These are phyloP conservation scores for Penicillium robsamsonii DNA, from an alignment of 495 filamentous ascomycete genomes.

Conservation along the genomic window DNA sequence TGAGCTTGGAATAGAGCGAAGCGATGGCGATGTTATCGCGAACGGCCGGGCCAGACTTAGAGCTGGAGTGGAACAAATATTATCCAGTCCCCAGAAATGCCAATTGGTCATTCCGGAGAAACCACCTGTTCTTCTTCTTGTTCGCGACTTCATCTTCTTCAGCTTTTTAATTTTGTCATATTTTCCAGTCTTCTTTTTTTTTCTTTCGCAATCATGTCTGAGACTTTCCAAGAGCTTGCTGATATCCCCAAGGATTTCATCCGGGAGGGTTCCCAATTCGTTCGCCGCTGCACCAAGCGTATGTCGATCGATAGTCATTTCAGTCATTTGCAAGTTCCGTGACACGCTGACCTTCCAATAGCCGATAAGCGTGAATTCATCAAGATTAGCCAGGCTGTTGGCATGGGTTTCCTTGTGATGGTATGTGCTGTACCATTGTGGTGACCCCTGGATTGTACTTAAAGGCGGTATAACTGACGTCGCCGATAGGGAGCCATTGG, in stretches of 20 bases:
- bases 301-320: constrained; percentile 23
- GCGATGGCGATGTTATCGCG: background rate
- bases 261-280: constrained; percentile 75
- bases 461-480: constrained; percentile 14
- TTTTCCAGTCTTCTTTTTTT: background rate
- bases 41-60: background rate
- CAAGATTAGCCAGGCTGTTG: constrained; percentile 94
- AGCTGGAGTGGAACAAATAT: background rate
- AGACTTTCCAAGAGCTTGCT: constrained; percentile 73
- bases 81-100: background rate
- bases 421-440: constrained; percentile 43
- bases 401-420: constrained; percentile 88
- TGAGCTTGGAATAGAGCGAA: too few species aligned
- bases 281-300: constrained; percentile 86
- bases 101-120: constrained; percentile 10
- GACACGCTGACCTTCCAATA: constrained; percentile 30
- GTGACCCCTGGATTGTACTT: background rate
- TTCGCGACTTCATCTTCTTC: constrained; percentile 8
- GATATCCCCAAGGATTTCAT: constrained; percentile 83
- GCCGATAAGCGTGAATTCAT: constrained; percentile 85
- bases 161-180: background rate
- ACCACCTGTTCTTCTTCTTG: constrained; percentile 17
- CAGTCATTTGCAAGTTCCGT: background rate
- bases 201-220: constrained; percentile 53
- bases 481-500: constrained; percentile 57